phyloP scores from a whole-genome alignment of 2,329 filamentous ascomycete species.

The Ramularia endophylla region DNA sequence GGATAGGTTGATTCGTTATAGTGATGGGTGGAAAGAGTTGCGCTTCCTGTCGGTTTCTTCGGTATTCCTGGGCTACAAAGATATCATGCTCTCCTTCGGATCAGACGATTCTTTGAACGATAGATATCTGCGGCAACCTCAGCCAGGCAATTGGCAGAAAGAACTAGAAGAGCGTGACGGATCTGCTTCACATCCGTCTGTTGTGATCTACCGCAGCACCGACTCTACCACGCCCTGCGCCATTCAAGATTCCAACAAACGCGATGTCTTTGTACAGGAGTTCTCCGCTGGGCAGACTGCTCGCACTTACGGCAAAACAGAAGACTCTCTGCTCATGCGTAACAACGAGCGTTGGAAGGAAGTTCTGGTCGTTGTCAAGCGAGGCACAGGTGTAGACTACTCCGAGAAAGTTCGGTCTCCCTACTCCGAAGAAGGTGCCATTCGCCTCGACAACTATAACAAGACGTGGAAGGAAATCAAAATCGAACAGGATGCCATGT shows the following conservation, averaged over 20 bases:
- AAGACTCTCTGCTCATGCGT: conserved; percentile 6
- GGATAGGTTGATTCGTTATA: conserved; percentile 4
- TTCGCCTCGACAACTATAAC: conserved; percentile 3
- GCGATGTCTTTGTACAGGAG: conserved; percentile 3
- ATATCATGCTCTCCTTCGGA: background rate
- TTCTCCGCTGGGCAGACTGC: conserved; percentile 3
- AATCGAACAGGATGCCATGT: background rate
- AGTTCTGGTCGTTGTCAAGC: conserved; percentile 10
- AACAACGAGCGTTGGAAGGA: conserved; percentile 10
- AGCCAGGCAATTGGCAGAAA: conserved; percentile 7
- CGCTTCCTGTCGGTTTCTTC: conserved; percentile 6
- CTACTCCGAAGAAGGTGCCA: conserved; percentile 2
- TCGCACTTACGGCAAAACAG: background rate
- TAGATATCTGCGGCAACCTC: conserved; percentile 1
- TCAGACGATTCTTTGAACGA: background rate
- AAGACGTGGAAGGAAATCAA: conserved; percentile 7
- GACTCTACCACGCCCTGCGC: conserved; percentile 4
- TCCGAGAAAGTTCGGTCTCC: conserved; percentile 5
- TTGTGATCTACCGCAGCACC: conserved; percentile 8
- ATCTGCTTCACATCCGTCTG: conserved; percentile 1
- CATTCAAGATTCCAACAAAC: conserved; percentile 4
- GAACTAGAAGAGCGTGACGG: conserved; percentile 8
- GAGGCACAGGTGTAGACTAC: conserved; percentile 9
- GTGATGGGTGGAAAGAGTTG: conserved; percentile 8
- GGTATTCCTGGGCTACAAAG: conserved; percentile 7